Conservation (phyloP, 208 protist species). For the Trypanosoma platydactyli region DNA sequence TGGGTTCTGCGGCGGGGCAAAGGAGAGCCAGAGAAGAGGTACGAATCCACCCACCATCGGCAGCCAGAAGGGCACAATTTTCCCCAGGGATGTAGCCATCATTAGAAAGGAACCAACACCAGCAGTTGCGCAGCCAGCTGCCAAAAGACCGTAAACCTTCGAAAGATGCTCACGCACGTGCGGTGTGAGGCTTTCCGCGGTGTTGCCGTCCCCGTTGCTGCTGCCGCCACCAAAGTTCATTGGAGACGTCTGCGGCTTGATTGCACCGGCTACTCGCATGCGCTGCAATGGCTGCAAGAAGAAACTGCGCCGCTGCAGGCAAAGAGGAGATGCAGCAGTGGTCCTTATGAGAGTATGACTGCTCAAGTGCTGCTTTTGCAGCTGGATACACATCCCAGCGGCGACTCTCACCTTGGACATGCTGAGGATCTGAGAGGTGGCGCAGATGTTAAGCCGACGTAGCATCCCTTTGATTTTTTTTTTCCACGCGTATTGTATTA, state of each 20-base stretch:
- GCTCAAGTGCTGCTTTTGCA: background rate
- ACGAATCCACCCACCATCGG: constrained; percentile 86
- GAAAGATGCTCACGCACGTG: constrained; percentile 82
- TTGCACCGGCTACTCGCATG: constrained; percentile 23
- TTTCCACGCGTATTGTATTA: background rate
- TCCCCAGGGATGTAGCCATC: constrained; percentile 76
- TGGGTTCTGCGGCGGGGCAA: constrained; percentile 73
- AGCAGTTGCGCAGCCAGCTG: constrained; percentile 35
- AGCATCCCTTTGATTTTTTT: constrained; percentile 29
- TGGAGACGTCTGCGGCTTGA: constrained; percentile 44
- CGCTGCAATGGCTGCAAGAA: constrained; percentile 12
- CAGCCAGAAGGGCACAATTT: constrained; percentile 75
- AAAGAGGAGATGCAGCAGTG: constrained; percentile 6
- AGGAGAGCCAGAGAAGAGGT: constrained; percentile 82
- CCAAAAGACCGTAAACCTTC: constrained; percentile 81
- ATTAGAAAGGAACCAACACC: constrained; percentile 70
- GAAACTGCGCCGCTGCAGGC: constrained; percentile 10
- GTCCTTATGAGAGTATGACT: background rate
- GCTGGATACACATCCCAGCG: constrained; percentile 13
- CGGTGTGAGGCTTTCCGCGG: constrained; percentile 75
- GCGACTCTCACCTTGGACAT: constrained; percentile 19
- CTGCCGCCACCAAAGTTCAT: constrained; percentile 42
- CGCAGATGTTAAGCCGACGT: constrained; percentile 20
- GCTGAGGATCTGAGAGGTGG: constrained; percentile 4
- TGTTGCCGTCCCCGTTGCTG: constrained; percentile 35